Conservation (phyloP, 1,139 yeast species). For the Pichia sorboxylosa region DNA sequence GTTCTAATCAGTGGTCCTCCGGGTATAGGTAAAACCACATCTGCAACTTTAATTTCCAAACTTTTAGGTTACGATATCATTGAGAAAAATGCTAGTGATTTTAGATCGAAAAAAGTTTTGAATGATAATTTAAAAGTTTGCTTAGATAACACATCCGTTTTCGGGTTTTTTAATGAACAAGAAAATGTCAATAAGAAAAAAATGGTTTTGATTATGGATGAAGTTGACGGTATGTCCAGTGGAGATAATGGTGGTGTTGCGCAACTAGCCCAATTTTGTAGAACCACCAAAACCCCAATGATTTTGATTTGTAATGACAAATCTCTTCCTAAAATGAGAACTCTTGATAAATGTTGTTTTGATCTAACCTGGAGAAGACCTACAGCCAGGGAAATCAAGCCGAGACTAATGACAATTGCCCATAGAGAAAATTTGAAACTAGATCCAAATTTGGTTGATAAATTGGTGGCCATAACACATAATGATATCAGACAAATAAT, state of each 20-base stretch:
- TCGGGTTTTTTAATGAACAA: conserved; percentile 45
- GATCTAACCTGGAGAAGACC: conserved; percentile 88
- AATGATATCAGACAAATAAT: conserved; percentile 93
- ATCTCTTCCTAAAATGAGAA: conserved; percentile 87
- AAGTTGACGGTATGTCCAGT: conserved; percentile 98
- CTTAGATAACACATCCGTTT: conserved; percentile 70
- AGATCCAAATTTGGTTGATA: conserved; percentile 73
- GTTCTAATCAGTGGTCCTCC: conserved; percentile 81
- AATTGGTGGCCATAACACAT: conserved; percentile 72
- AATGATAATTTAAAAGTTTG: conserved; percentile 60
- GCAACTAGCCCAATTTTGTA: conserved; percentile 79
- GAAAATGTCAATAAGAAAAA: conserved; percentile 24
- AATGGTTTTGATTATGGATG: conserved; percentile 90
- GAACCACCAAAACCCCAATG: conserved; percentile 78
- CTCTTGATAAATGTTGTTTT: conserved; percentile 76
- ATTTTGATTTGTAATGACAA: conserved; percentile 91
- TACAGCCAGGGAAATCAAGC: conserved; percentile 64
- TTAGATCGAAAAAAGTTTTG: conserved; percentile 69
- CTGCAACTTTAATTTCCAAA: conserved; percentile 64
- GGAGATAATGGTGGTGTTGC: conserved; percentile 99
- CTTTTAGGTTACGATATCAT: conserved; percentile 59
- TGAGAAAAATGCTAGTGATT: conserved; percentile 81
- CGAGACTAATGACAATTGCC: conserved; percentile 87
- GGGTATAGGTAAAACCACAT: conserved; percentile 73
- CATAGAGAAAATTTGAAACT: conserved; percentile 70